Base-by-base conservation (phyloP, 352 stramenopile species). In the Globisporangium parvum region DNA sequence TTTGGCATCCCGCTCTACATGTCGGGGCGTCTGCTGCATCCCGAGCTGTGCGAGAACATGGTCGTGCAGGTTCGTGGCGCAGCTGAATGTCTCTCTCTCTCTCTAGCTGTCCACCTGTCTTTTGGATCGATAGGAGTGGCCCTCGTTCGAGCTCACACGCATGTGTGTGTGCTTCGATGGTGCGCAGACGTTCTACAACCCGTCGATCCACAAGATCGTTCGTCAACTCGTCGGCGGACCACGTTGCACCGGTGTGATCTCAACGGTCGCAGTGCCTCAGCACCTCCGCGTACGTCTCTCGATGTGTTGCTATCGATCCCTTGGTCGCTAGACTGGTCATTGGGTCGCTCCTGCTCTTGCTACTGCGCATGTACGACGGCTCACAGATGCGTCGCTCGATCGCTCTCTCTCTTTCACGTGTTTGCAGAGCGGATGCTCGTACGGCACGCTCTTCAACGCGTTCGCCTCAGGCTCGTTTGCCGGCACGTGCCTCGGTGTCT, bases 1-100 rank as follows among this genome's bases (percentile, higher is more conserved):
- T 94, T 89, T 41, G 80, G 77, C 26, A 68, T 91, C 14, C 84
- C 85, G 51, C 62, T 94, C 10, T 94, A 82, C 68, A 94, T 94
- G 85, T 92, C 81, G 0, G 85, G 85, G 2, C 67, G 85, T 5
- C 70, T 94, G 3, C 65, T 94, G 11, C 85, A 94, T 44, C 81
- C 85, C 17, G 73, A 94, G 51, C 51, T 94, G 23, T 92, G 85
- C 50, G 85, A 94, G 64, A 94, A 91, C 57, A 90, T 94, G 77
- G 70, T 91, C 35, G 78, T 86, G 1, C 77, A 88, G 73, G 76
- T 87, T 60, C 26, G 60, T 21, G 6, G 8, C 18, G 18, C 31
- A 31, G 14, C 20, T 0, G 10, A n/a, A n/a, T n/a, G n/a, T n/a
- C n/a, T n/a, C n/a, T 47, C n/a, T 46, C 8, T 46, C 20, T 46